Evolutionary conservation across 768 basidiomycete species (phyloP).

Genomic region (Suillus alpinus): DNA sequence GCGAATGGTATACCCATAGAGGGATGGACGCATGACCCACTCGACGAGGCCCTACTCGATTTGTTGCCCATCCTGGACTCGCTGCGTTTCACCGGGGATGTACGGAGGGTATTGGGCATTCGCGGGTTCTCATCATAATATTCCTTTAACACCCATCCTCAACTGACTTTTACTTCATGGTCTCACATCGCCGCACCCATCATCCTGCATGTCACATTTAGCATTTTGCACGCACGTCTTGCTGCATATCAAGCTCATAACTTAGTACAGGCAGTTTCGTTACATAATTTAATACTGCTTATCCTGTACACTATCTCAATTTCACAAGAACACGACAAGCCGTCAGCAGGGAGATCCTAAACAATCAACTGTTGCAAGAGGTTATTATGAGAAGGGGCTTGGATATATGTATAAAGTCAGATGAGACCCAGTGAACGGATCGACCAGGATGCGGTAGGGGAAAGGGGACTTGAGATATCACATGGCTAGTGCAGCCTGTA

Average conservation of each 20-base stretch:
- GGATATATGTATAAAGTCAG: constrained; percentile 35
- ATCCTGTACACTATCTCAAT: constrained; percentile 32
- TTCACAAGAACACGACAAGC: constrained; percentile 19
- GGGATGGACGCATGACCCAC: constrained; percentile 97
- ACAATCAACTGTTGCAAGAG: constrained; percentile 12
- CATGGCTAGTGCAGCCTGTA: constrained; percentile 89
- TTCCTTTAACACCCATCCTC: constrained; percentile 7
- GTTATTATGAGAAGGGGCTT: constrained; percentile 27
- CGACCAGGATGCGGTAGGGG: constrained; percentile 10
- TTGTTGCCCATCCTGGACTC: constrained; percentile 94
- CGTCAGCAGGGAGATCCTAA: constrained; percentile 18
- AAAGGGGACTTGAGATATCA: constrained; percentile 31
- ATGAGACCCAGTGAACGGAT: constrained; percentile 17
- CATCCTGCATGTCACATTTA: constrained; percentile 10
- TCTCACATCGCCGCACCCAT: constrained; percentile 3
- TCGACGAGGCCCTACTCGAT: constrained; percentile 95
- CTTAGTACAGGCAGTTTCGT: constrained; percentile 22
- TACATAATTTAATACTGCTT: constrained; percentile 39
- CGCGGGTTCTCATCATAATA: constrained; percentile 47
- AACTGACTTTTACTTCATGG: constrained; percentile 18
- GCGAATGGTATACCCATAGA: constrained; percentile 99
- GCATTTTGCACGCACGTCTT: constrained; percentile 26
- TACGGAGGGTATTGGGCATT: constrained; percentile 85
- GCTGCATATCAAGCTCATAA: constrained; percentile 24
- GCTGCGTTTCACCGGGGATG: constrained; percentile 92